Evolutionary conservation across 495 filamentous ascomycete species (phyloP), one percentile per base, ranked within the genome.

Genomic region (Darksidea phi): DNA sequence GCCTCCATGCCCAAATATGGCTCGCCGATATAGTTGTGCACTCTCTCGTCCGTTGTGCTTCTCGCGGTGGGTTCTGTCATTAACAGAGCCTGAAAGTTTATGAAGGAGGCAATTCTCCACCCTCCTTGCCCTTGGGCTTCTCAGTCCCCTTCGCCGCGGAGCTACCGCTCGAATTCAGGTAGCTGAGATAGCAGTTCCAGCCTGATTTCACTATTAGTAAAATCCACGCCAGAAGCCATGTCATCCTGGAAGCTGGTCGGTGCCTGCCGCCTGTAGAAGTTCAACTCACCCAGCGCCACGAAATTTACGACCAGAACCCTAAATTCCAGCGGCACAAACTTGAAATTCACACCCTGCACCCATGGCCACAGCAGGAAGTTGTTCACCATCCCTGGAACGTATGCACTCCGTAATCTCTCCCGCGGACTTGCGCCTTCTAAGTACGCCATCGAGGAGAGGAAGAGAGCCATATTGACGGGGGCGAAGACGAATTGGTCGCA

Each of bases 121-220:
- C 34, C 4, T 46, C 57, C 48, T 60, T 60, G 36, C 26, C 15
- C 2, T 4, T 32, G 10, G 28, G 28, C 10, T 25, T 32, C n/a
- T 49, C 43, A 13, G 4, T 26, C 1, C 25, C 38, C 25, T 28
- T 38, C 1, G 18, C 42, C 6, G 1, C 28, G 12, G 1, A 6
- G 8, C n/a, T 21, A 23, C 67, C 59, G 41, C 61, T 32, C 21
- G 34, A 42, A 23, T 54, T 95, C 61, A 95, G 76, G 71, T 81
- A 86, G 75, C 91, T 96, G 50, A 98, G 74, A 73, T 96, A 94
- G 72, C 90, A 96, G 71, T 98, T 98, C 94, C 94, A 98, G 61
- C 91, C 93, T 83, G 79, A 13, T 20, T 41, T 0, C 17, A 32
- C 25, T 64, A 36, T 56, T 48, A 56, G 52, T 36, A 20, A 32